Evolutionary conservation across 2,329 filamentous ascomycete genomes (phyloP).

Genomic region (Cladophialophora yegresii): DNA sequence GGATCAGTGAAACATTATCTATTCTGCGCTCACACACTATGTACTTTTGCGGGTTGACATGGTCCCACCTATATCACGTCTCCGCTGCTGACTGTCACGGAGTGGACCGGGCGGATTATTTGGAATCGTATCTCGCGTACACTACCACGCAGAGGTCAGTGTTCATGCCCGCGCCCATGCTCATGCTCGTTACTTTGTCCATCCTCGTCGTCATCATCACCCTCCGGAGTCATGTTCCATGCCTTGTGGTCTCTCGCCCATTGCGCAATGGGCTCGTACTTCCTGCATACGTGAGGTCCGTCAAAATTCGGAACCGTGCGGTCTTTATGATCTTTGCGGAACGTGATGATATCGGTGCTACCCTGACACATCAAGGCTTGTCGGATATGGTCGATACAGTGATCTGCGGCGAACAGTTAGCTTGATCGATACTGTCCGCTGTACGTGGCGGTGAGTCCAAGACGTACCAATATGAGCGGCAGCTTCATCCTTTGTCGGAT

Average conservation of each 20-base stretch:
- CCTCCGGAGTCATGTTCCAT: not conserved
- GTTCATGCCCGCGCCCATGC: too few relatives aligned
- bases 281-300: not conserved
- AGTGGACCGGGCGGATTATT: not conserved
- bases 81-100: too few relatives aligned
- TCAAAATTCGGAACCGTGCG: not conserved
- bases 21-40: not conserved
- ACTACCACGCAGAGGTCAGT: not conserved
- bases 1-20: not conserved
- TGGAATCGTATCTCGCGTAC: not conserved
- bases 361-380: not conserved
- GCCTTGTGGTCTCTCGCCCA: not conserved
- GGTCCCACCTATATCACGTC: too few relatives aligned
- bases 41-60: too few relatives aligned
- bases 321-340: not conserved
- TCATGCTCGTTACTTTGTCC: not conserved
- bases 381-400: not conserved
- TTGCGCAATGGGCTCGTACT: not conserved
- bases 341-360: not conserved
- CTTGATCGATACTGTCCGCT: too few relatives aligned
- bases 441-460: not conserved
- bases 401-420: not conserved
- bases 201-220: not conserved
- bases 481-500: not conserved
- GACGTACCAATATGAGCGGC: not conserved